These are phyloP conservation scores for Aspergillus persii DNA, from an alignment of 2,329 filamentous ascomycete species.

Conservation along the genomic window DNA sequence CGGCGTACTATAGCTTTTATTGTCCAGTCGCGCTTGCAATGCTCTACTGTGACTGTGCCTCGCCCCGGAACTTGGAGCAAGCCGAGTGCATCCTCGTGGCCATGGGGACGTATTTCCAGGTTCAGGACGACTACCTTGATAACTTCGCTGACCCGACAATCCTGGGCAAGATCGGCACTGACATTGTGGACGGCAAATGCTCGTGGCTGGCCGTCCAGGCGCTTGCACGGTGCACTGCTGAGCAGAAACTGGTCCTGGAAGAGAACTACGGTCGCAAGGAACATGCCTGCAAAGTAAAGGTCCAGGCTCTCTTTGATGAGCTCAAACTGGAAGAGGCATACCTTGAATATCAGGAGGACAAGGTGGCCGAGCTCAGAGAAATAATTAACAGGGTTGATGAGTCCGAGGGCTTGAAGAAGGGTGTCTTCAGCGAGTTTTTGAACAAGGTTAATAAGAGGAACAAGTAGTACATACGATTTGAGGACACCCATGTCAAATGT, in stretches of 20 bases:
- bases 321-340: constrained; percentile 80
- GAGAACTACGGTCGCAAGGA: constrained; percentile 95
- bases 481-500: no score
- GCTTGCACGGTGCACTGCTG: constrained; percentile 71
- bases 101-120: constrained; percentile 98
- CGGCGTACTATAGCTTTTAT: constrained; percentile 98
- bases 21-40: constrained; percentile 90
- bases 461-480: constrained; percentile 59
- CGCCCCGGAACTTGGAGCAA: constrained; percentile 82
- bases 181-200: constrained; percentile 99
- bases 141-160: constrained; percentile 90
- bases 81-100: constrained; percentile 91
- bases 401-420: constrained; percentile 82
- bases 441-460: constrained; percentile 97
- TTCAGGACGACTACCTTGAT: constrained; percentile 98
- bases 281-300: constrained; percentile 71
- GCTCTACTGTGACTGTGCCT: constrained; percentile 79
- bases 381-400: constrained; percentile 82
- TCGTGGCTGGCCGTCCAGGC: constrained; percentile 98
- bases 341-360: constrained; percentile 83
- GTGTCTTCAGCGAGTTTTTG: constrained; percentile 84
- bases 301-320: constrained; percentile 88
- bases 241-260: constrained; percentile 84
- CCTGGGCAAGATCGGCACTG: constrained; percentile 97
- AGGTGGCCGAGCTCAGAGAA: constrained; percentile 69